A percentile compares a stretch with the other conserved stretches of the same genome.
phyloP scores from a whole-genome alignment of 805 yeast species.

The Vanderwaltozyma verrucispora region DNA sequence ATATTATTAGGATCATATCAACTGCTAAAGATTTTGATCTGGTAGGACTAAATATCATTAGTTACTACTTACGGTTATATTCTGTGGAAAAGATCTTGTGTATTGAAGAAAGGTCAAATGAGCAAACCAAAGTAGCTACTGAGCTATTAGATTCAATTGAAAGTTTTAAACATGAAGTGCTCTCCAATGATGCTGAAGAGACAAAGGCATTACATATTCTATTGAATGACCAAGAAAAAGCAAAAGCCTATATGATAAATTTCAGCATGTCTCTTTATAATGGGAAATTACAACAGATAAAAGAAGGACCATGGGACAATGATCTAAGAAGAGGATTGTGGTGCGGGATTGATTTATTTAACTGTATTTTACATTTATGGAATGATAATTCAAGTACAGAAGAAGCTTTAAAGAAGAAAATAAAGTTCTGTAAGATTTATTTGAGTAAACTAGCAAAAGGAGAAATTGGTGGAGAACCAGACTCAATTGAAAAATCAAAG shows the following conservation, averaged over 20 bases:
- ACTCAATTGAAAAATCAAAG: background rate
- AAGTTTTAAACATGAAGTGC: constrained; percentile 32
- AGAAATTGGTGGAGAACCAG: constrained; percentile 6
- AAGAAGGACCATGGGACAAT: constrained; percentile 39
- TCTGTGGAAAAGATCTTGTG: constrained; percentile 65
- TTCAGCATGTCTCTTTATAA: constrained; percentile 54
- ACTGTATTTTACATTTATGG: constrained; percentile 18
- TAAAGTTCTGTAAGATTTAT: constrained; percentile 23
- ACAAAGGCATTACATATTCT: constrained; percentile 32
- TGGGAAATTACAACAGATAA: constrained; percentile 31
- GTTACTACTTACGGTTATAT: constrained; percentile 37
- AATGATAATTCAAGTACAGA: constrained; percentile 4
- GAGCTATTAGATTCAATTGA: constrained; percentile 65
- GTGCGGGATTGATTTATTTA: constrained; percentile 25
- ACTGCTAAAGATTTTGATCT: constrained; percentile 20
- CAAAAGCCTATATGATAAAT: constrained; percentile 42
- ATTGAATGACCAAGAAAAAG: constrained; percentile 49
- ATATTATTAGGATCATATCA: constrained; percentile 6
- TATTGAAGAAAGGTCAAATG: constrained; percentile 47
- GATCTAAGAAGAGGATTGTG: constrained; percentile 21
- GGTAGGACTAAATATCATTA: constrained; percentile 17
- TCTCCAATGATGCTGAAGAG: constrained; percentile 14
- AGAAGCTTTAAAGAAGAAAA: constrained; percentile 13
- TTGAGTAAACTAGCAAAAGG: constrained; percentile 19
- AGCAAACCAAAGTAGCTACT: constrained; percentile 50